Evolutionary conservation across 345 rosid genomes (phyloP).

Genomic region (Rhizophora mangle): DNA sequence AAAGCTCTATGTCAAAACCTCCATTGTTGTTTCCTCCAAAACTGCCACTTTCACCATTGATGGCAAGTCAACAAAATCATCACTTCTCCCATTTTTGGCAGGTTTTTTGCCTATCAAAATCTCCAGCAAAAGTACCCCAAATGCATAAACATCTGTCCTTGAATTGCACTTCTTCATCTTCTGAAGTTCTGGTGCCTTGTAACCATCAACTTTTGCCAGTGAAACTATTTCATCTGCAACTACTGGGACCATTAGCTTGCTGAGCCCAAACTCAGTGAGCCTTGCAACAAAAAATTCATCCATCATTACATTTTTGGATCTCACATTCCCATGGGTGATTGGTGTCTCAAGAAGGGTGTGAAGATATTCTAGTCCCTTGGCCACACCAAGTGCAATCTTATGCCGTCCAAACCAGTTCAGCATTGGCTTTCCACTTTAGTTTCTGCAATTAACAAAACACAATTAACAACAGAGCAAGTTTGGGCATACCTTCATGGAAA

Average conservation of each 20-base stretch:
- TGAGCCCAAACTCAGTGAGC: slow-evolving; percentile 86
- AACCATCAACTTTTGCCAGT: slow-evolving; percentile 77
- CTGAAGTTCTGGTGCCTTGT: slow-evolving; percentile 93
- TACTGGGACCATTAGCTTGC: slow-evolving; percentile 76
- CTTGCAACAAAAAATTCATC: slow-evolving; percentile 83
- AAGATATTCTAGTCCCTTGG: slow-evolving; percentile 82
- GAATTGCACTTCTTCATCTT: slow-evolving; percentile 92
- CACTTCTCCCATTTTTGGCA: slow-evolving; percentile 63
- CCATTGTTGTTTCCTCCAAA: slow-evolving; percentile 93
- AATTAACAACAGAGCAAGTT: neutral
- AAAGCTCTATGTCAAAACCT: slow-evolving; percentile 74
- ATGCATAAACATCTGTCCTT: slow-evolving; percentile 89
- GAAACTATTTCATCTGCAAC: slow-evolving; percentile 90
- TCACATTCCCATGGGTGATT: slow-evolving; percentile 76
- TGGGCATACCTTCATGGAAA: neutral
- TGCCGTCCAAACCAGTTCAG: slow-evolving; percentile 94
- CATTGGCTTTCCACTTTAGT: slow-evolving; percentile 65
- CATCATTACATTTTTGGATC: slow-evolving; percentile 87
- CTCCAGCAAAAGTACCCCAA: slow-evolving; percentile 83
- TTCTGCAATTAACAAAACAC: slow-evolving; percentile 43
- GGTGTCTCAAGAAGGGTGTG: slow-evolving; percentile 74
- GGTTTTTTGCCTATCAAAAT: slow-evolving; percentile 91
- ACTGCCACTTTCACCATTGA: slow-evolving; percentile 89
- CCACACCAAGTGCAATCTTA: slow-evolving; percentile 84
- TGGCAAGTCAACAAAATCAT: slow-evolving; percentile 66